A percentile compares a stretch with the other conserved stretches of the same genome.
Conservation (phyloP, 2,329 filamentous ascomycete species). For the Davidsoniella neocaledoniae region DNA sequence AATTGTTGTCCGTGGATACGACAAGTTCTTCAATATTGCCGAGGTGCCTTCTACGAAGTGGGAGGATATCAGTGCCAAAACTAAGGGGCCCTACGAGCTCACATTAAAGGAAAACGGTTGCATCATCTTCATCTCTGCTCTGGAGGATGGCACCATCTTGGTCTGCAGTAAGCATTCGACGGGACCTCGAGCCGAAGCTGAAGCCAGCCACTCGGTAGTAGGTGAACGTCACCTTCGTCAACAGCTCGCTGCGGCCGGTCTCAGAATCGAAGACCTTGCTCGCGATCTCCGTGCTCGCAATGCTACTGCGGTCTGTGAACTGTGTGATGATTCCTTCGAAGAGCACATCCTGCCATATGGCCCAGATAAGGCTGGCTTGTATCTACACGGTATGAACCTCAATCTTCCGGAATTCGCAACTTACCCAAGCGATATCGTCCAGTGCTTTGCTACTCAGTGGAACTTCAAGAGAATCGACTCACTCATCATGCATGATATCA, state of each 20-base stretch:
- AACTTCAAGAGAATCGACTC: constrained; percentile 83
- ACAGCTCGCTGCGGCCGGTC: constrained; percentile 63
- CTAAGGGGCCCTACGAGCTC: constrained; percentile 78
- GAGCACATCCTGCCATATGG: constrained; percentile 90
- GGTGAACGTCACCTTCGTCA: constrained; percentile 69
- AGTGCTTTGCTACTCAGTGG: constrained; percentile 80
- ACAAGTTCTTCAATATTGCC: constrained; percentile 94
- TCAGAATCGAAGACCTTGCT: constrained; percentile 63
- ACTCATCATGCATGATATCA: constrained; percentile 57
- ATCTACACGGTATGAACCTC: constrained; percentile 89
- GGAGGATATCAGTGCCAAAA: constrained; percentile 58
- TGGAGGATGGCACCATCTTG: constrained; percentile 75
- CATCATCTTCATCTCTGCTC: constrained; percentile 89
- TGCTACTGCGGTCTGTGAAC: constrained; percentile 83
- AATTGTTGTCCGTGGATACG: constrained; percentile 80
- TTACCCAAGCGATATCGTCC: constrained; percentile 66
- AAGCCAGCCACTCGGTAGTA: constrained; percentile 65
- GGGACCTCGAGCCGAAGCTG: constrained; percentile 52
- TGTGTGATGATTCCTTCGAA: constrained; percentile 92
- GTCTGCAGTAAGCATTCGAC: constrained; percentile 99
- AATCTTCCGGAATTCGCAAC: constrained; percentile 88
- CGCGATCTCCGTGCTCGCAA: constrained; percentile 62
- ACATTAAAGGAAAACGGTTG: constrained; percentile 99
- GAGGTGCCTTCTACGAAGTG: constrained; percentile 74
- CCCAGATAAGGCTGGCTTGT: constrained; percentile 69